Evolutionary conservation across 371 early-diverging fungal species (phyloP), one percentile per base, ranked within the genome.

Genomic region (Syncephalastrum contaminatum): DNA sequence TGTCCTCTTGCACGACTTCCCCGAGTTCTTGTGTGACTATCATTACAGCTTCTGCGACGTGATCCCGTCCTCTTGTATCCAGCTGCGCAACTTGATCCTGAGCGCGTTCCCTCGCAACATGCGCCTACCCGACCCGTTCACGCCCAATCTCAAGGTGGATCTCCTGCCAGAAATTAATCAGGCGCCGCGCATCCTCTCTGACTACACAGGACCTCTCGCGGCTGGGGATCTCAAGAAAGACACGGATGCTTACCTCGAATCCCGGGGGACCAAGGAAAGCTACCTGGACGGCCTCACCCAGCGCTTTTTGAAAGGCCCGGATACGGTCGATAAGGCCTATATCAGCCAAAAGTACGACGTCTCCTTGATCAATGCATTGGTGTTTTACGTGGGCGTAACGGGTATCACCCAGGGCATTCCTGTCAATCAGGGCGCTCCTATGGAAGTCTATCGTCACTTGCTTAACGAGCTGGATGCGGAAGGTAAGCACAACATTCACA

Each of bases 51-150:
- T 99, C 62, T 90, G 94, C 59, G 90, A 94, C 70, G 91, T 89
- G 16, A 93, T 99, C 43, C 98, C 99, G 2, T 72, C 88, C 19
- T 80, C 86, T 4, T 97, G 97, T 70, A 89, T 96, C 44, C 98
- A 98, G 70, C 79, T 97, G 20, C 88, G 96, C 16, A 97, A 98
- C 67, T 70, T 99, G 58, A 90, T 99, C 44, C 81, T 96, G 44
- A 91, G 93, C 60, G 96, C 96, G 2, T 97, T 95, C 73, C 96
- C 98, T 24, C 85, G 92, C 39, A 88, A 86, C 58, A 94, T 97
- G 96, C 85, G 92, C 8, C 78, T 97, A 24, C 97, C 97, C 0
- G 98, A 97, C 72, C 99, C 98, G 13, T 93, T 97, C 64, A 93
- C 95, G 6, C 95, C 93, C 18, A 93, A 92, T 59, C 80, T 98